These are phyloP conservation scores for Acer negundo DNA, from an alignment of 345 rosid genomes.

Conservation along the genomic window DNA sequence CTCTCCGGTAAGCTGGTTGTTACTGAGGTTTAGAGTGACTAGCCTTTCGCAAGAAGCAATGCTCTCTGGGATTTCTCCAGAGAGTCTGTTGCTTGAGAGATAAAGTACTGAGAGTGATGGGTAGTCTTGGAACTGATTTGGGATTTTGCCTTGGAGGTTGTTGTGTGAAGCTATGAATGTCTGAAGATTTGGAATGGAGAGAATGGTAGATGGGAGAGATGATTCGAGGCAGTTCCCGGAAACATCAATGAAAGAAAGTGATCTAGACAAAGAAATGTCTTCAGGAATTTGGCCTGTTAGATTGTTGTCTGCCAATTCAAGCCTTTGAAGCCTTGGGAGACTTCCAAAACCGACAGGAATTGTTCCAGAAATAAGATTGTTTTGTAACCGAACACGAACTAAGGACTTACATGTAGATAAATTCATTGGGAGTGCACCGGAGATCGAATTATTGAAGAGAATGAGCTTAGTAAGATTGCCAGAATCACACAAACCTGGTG, in stretches of 20 bases:
- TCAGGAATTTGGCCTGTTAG: constrained; percentile 75
- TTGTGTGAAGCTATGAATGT: constrained; percentile 75
- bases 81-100: constrained; percentile 72
- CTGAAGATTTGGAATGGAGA: constrained; percentile 71
- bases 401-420: constrained; percentile 61
- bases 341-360: constrained; percentile 68
- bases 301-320: constrained; percentile 81
- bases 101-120: constrained; percentile 77
- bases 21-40: constrained; percentile 67
- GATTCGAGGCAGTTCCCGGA: constrained; percentile 66
- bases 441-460: constrained; percentile 75
- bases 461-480: constrained; percentile 81
- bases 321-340: constrained; percentile 73
- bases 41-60: constrained; percentile 76
- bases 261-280: constrained; percentile 58
- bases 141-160: constrained; percentile 62
- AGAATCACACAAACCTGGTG: constrained; percentile 54
- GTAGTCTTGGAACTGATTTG: constrained; percentile 74
- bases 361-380: constrained; percentile 64
- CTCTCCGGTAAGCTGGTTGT: constrained; percentile 56
- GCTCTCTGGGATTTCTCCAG: constrained; percentile 63
- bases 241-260: constrained; percentile 83
- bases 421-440: constrained; percentile 57
- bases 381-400: constrained; percentile 74
- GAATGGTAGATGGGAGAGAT: constrained; percentile 67